Conservation (phyloP, 2,329 filamentous ascomycete species). For the Metarhizium brunneum region DNA sequence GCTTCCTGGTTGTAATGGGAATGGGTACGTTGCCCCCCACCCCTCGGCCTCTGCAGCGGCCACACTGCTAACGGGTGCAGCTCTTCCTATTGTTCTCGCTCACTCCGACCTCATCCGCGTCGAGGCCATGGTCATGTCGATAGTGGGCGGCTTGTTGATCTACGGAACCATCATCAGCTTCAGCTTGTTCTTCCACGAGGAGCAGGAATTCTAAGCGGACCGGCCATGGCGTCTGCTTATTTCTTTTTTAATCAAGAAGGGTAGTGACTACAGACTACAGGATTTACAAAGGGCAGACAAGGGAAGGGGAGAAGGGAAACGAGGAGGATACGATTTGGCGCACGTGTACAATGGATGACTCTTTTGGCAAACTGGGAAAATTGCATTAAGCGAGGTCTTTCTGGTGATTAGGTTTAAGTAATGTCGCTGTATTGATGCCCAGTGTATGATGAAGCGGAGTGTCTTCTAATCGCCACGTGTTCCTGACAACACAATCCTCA, state of each 20-base stretch:
- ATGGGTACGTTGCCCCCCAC: constrained; percentile 58
- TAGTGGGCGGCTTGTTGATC: constrained; percentile 85
- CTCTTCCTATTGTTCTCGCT: constrained; percentile 78
- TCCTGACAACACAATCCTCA: too few species aligned
- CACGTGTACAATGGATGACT: neutral
- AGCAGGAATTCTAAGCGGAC: constrained; percentile 71
- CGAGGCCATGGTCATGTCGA: constrained; percentile 90
- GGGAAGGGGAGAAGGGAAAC: neutral
- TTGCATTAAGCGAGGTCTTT: neutral
- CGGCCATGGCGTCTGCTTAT: too few species aligned
- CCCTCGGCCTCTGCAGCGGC: too few species aligned
- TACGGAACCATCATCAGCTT: constrained; percentile 98
- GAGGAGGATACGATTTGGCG: neutral
- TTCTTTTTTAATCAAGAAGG: too few species aligned
- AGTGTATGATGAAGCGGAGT: neutral
- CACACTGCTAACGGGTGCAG: constrained; percentile 32
- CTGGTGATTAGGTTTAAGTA: neutral
- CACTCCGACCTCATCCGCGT: constrained; percentile 75
- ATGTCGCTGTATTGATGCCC: neutral
- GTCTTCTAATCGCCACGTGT: neutral
- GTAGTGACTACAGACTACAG: too few species aligned
- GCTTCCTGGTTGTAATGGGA: constrained; percentile 94
- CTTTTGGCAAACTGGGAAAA: neutral
- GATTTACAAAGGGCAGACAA: too few species aligned
- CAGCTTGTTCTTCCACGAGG: constrained; percentile 95